Base-by-base conservation (phyloP, 169 alveolate species). In the Plasmodium inui region DNA sequence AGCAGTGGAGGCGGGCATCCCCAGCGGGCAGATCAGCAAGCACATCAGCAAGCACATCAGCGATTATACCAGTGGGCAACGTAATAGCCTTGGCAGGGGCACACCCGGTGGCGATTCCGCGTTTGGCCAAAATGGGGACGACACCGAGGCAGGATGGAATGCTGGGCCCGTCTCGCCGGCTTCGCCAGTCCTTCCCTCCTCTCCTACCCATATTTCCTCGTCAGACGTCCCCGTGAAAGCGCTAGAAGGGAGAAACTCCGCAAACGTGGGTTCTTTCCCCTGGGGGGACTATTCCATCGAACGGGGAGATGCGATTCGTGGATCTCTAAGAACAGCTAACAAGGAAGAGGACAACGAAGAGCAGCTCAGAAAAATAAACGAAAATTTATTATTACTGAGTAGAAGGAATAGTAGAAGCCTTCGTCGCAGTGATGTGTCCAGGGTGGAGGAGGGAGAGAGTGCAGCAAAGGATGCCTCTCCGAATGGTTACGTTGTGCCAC, bases 311-410 rank as follows among this genome's bases (percentile, higher is more conserved):
- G 34, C 55, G 26, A 28, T 5, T 30, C n/a, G 26, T 53, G 26
- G 32, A 22, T 22, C 55, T 12, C 9, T 19, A 32, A 32, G 55
- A 82, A 22, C 3, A 26, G 34, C 32, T 55, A 17, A 39, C 34
- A n/a, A 8, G 55, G 70, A 82, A 53, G 79, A 2, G 22, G 8
- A 50, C 26, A 50, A 17, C 9, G 61, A 55, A 82, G 46, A 1
- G 37, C 80, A 82, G 19, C 71, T 30, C 12, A 72, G 41, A 55
- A 82, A 82, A 82, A 10, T 57, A 82, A 10, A 82, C 19, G 50
- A 67, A 39, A 50, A 34, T 34, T 6, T 71, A 4, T 30, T 70
- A 71, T 39, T 67, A 7, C 22, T 70, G 34, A 83, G 70, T 46
- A 67, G 76, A 83, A 34, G 55, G 74, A 83, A 71, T 70, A 41